Conservation (phyloP, 495 filamentous ascomycete genomes). For the Hypoxylon trugodes region DNA sequence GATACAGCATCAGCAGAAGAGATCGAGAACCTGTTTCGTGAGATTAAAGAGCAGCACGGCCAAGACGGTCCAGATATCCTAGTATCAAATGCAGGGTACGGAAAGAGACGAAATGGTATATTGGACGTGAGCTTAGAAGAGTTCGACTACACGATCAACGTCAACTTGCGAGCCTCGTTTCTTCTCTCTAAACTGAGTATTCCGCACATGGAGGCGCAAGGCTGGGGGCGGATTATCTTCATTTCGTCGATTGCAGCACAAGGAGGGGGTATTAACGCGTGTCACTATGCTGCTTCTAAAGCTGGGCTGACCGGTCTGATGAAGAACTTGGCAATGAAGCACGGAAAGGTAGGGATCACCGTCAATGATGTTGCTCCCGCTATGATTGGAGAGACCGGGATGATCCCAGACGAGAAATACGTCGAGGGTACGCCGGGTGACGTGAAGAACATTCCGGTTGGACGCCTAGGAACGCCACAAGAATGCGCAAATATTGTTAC, state of each 20-base stretch:
- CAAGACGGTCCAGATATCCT: slow-evolving; percentile 67
- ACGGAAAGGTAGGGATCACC: slow-evolving; percentile 71
- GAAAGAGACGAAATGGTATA: slow-evolving; percentile 45
- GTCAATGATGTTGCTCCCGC: slow-evolving; percentile 80
- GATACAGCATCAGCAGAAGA: slow-evolving; percentile 63
- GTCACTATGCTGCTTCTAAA: slow-evolving; percentile 75
- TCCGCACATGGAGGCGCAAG: slow-evolving; percentile 67
- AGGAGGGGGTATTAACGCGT: slow-evolving; percentile 73
- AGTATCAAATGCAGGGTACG: slow-evolving; percentile 57
- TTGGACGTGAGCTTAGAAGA: slow-evolving; percentile 60
- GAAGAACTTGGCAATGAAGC: slow-evolving; percentile 68
- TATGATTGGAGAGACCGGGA: slow-evolving; percentile 74
- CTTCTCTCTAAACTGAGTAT: slow-evolving; percentile 71
- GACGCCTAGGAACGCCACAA: slow-evolving; percentile 68
- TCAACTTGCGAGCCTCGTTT: slow-evolving; percentile 73
- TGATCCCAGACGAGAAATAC: slow-evolving; percentile 67
- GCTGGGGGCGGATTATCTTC: slow-evolving; percentile 74
- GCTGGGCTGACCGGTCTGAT: slow-evolving; percentile 70
- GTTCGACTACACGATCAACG: slow-evolving; percentile 70
- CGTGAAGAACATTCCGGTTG: slow-evolving; percentile 66
- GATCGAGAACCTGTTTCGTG: slow-evolving; percentile 59
- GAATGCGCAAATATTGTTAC: slow-evolving; percentile 74
- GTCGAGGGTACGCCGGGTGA: slow-evolving; percentile 59
- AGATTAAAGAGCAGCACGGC: slow-evolving; percentile 61
- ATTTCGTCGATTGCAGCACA: slow-evolving; percentile 73